phyloP scores from a whole-genome alignment of 208 protist genomes.

The Naegleria lovaniensis region DNA sequence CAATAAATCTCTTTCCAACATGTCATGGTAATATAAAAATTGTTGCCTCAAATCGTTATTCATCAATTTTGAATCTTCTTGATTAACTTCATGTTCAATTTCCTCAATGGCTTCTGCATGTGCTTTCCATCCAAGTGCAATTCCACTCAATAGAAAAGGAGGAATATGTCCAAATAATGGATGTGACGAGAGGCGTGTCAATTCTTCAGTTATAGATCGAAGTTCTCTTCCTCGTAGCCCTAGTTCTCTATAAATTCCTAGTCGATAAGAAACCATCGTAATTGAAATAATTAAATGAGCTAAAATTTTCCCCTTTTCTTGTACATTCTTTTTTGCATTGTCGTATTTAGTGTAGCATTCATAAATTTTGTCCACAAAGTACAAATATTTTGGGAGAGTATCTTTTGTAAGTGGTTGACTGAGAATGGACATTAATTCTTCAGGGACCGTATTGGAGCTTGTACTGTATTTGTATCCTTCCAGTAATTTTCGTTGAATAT shows the following conservation, averaged over 20 bases:
- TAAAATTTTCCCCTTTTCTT: neutral
- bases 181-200: neutral
- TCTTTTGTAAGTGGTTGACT: neutral
- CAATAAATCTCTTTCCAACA: neutral
- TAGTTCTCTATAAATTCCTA: neutral
- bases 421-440: neutral
- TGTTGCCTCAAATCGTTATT: neutral
- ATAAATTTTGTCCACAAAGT: neutral
- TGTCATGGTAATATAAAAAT: neutral
- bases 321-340: neutral
- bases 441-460: neutral
- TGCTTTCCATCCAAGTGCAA: neutral
- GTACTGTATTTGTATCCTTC: neutral
- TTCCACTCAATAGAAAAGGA: neutral
- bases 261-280: neutral
- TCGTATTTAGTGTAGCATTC: neutral
- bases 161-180: neutral
- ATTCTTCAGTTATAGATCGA: neutral
- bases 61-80: neutral
- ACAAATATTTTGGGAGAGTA: neutral
- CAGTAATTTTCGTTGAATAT: neutral
- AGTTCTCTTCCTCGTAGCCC: neutral
- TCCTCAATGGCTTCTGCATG: neutral
- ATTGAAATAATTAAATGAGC: neutral
- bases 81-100: neutral